Evolutionary conservation across 2,329 filamentous ascomycete genomes (phyloP).

Genomic region (Nakataea oryzae): DNA sequence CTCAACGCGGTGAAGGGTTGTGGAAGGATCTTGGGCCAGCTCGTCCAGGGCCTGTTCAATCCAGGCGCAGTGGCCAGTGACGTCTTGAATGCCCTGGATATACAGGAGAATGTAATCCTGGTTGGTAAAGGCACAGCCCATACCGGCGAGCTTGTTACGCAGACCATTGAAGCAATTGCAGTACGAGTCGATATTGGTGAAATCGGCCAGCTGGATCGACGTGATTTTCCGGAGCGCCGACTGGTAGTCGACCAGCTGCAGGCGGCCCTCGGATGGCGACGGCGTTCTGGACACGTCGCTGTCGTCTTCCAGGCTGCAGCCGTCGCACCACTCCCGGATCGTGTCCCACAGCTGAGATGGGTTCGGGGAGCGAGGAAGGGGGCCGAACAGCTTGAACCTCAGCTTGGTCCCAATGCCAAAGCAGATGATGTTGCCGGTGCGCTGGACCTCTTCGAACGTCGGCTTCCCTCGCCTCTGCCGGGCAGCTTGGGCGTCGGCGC

Average conservation of each 20-base stretch:
- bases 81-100: not conserved
- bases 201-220: not conserved
- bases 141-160: not conserved
- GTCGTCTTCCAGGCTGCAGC: too few relatives aligned
- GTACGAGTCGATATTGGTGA: not conserved
- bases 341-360: not conserved
- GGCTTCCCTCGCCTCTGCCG: not conserved
- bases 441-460: not conserved
- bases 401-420: not conserved
- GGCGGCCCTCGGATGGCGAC: not conserved
- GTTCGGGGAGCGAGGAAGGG: not conserved
- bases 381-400: not conserved
- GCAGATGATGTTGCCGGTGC: not conserved
- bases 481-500: not conserved
- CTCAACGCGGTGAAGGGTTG: not conserved
- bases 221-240: not conserved
- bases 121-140: not conserved
- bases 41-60: not conserved
- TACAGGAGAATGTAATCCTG: not conserved
- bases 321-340: not conserved
- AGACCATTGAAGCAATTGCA: not conserved
- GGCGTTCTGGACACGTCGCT: not conserved
- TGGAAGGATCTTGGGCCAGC: not conserved
- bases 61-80: not conserved
- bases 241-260: not conserved